These are phyloP conservation scores for Talaromyces sp. DNA, from an alignment of 2,329 filamentous ascomycete species.

Conservation along the genomic window DNA sequence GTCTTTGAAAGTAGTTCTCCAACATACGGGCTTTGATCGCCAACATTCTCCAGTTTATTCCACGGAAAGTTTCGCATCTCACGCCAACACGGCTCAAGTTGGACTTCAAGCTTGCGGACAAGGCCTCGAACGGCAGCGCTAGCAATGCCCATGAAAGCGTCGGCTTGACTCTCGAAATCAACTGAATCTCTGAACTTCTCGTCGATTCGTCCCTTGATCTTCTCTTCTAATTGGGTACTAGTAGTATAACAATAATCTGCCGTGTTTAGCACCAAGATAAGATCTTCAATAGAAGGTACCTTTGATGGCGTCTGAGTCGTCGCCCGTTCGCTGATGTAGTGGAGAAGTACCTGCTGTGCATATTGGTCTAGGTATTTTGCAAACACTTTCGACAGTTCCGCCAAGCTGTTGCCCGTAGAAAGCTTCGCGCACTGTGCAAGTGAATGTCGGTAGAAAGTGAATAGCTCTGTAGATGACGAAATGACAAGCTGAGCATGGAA, in stretches of 20 bases:
- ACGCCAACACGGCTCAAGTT: slow-evolving; percentile 83
- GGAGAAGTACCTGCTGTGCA: slow-evolving; percentile 83
- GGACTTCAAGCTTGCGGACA: slow-evolving; percentile 77
- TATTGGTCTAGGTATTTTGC: slow-evolving; percentile 95
- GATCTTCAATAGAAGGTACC: slow-evolving; percentile 64
- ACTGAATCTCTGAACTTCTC: slow-evolving; percentile 71
- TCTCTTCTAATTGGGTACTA: slow-evolving; percentile 89
- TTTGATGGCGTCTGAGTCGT: slow-evolving; percentile 55
- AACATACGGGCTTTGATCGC: slow-evolving; percentile 91
- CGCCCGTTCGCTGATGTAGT: slow-evolving; percentile 63
- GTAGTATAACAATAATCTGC: slow-evolving; percentile 97
- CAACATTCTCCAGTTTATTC: slow-evolving; percentile 88
- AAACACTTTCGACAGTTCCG: slow-evolving; percentile 81
- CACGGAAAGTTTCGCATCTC: slow-evolving; percentile 97
- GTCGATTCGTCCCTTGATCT: slow-evolving; percentile 87
- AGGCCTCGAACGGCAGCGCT: slow-evolving; percentile 80
- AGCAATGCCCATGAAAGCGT: slow-evolving; percentile 92
- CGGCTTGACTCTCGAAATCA: slow-evolving; percentile 88
- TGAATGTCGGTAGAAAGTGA: slow-evolving; percentile 93
- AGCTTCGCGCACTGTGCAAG: slow-evolving; percentile 94
- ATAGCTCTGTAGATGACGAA: slow-evolving; percentile 89
- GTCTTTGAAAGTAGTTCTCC: slow-evolving; percentile 73
- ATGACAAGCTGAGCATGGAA: slow-evolving; percentile 89
- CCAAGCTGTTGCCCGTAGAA: slow-evolving; percentile 81
- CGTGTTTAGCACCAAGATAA: slow-evolving; percentile 86